Conservation (phyloP, 2,329 filamentous ascomycete genomes). For the Camptophora hylomeconis region DNA sequence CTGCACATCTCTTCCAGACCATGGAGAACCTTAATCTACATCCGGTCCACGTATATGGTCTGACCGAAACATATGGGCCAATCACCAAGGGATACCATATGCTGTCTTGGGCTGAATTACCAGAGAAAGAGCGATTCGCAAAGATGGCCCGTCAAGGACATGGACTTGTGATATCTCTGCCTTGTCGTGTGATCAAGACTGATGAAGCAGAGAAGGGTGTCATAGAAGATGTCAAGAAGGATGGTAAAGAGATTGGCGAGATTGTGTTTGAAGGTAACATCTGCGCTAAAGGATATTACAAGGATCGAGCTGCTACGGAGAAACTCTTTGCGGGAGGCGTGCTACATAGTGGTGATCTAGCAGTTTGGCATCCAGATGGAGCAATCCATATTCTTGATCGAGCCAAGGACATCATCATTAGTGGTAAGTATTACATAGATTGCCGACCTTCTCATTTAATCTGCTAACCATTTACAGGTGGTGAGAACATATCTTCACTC, state of each 20-base stretch:
- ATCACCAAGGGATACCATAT: constrained; percentile 89
- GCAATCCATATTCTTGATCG: constrained; percentile 85
- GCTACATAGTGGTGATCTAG: constrained; percentile 79
- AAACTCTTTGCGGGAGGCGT: constrained; percentile 82
- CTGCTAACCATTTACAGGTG: constrained; percentile 41
- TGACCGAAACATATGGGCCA: constrained; percentile 82
- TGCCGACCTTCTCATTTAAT: constrained; percentile 1
- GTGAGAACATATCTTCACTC: constrained; percentile 92
- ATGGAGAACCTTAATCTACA: constrained; percentile 80
- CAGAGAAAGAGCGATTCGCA: constrained; percentile 62
- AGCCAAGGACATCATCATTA: constrained; percentile 97
- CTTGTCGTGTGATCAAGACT: constrained; percentile 68
- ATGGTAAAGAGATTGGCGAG: constrained; percentile 68
- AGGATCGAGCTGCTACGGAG: constrained; percentile 70
- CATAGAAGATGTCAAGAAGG: constrained; percentile 52
- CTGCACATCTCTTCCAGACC: constrained; percentile 78
- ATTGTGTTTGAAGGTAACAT: constrained; percentile 87
- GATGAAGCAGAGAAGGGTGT: constrained; percentile 27
- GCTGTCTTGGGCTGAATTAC: constrained; percentile 67
- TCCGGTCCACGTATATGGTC: constrained; percentile 86
- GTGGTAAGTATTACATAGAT: constrained; percentile 42
- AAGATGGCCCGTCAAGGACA: constrained; percentile 92
- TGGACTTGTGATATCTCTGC: constrained; percentile 72
- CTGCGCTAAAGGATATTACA: constrained; percentile 82
- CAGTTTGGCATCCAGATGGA: constrained; percentile 85